A percentile compares a stretch with the other conserved stretches of the same genome.
These are phyloP conservation scores for Entoloma clypeatum DNA, from an alignment of 1,284 basidiomycete genomes.

Conservation along the genomic window DNA sequence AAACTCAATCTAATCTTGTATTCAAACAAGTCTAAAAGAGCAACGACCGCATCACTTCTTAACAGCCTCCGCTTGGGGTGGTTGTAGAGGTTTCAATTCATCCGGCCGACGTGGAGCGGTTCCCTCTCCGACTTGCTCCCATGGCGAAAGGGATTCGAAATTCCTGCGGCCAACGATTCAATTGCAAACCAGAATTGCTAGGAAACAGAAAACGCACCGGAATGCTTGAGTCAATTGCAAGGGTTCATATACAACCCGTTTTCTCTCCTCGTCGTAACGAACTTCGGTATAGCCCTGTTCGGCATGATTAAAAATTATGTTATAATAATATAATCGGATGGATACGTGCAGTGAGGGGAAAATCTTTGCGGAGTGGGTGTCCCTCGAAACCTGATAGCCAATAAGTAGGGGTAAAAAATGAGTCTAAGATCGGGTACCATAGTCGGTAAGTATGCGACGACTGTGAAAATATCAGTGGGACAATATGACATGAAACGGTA, in stretches of 20 bases:
- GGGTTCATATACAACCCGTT: conserved; percentile 98
- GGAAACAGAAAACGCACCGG: conserved; percentile 51
- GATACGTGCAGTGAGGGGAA: conserved; percentile 81
- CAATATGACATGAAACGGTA: conserved; percentile 12
- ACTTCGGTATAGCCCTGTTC: conserved; percentile 95
- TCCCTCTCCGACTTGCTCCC: conserved; percentile 95
- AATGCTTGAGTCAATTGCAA: conserved; percentile 98
- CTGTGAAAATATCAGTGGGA: conserved; percentile 36
- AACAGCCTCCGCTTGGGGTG: conserved; percentile 58
- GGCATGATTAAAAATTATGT: conserved; percentile 5
- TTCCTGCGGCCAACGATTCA: conserved; percentile 51
- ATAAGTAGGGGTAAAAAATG: conserved; percentile 12
- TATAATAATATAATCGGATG: conserved; percentile 1
- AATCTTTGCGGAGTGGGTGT: conserved; percentile 96
- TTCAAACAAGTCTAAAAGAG: conserved; percentile 1
- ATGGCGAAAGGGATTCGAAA: conserved; percentile 92
- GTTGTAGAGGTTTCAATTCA: conserved; percentile 68
- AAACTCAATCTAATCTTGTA: conserved; percentile 10
- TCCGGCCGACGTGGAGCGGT: conserved; percentile 65
- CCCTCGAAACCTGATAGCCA: conserved; percentile 89
- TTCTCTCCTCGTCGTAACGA: conserved; percentile 97
- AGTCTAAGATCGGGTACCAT: conserved; percentile 53
- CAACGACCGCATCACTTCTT: conserved; percentile 52
- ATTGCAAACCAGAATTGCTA: not conserved
- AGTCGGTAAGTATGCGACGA: conserved; percentile 96